These are phyloP conservation scores for Pistacia atlantica DNA, from an alignment of 345 rosid genomes.

Conservation along the genomic window DNA sequence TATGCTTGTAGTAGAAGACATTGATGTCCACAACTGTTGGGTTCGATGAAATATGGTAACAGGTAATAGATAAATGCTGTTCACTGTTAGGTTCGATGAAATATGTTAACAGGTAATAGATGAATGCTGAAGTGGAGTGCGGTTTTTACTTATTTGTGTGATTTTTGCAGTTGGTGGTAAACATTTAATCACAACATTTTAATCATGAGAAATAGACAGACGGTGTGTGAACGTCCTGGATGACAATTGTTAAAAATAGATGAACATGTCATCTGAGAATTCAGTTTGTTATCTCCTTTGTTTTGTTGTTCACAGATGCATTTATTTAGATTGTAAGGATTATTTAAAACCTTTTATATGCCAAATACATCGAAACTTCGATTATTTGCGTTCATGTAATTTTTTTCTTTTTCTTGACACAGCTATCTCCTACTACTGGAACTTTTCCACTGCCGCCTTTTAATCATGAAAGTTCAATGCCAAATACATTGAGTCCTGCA, in stretches of 20 bases:
- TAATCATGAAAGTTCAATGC: slow-evolving; percentile 31
- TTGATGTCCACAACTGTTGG: too few relatives aligned
- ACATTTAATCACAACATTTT: too few relatives aligned
- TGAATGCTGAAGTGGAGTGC: too few relatives aligned
- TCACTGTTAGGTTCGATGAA: too few relatives aligned
- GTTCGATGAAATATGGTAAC: too few relatives aligned
- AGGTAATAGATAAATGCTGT: too few relatives aligned
- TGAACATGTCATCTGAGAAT: background rate
- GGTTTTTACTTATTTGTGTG: too few relatives aligned
- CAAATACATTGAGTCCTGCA: slow-evolving; percentile 15
- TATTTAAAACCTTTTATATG: background rate
- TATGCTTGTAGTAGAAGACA: too few relatives aligned
- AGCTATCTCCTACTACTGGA: slow-evolving; percentile 64
- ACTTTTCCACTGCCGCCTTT: slow-evolving; percentile 33
- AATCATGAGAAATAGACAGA: background rate
- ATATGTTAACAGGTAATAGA: too few relatives aligned
- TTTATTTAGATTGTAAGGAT: background rate
- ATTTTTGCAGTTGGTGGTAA: too few relatives aligned
- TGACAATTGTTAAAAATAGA: background rate
- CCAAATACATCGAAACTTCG: too few relatives aligned
- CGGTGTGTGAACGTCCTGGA: background rate
- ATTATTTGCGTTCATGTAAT: too few relatives aligned
- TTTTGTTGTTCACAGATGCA: background rate
- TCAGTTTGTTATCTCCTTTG: background rate
- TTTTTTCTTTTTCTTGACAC: slow-evolving; percentile 12